phyloP scores from a whole-genome alignment of 2,329 filamentous ascomycete genomes.

The Alternaria gaisen region DNA sequence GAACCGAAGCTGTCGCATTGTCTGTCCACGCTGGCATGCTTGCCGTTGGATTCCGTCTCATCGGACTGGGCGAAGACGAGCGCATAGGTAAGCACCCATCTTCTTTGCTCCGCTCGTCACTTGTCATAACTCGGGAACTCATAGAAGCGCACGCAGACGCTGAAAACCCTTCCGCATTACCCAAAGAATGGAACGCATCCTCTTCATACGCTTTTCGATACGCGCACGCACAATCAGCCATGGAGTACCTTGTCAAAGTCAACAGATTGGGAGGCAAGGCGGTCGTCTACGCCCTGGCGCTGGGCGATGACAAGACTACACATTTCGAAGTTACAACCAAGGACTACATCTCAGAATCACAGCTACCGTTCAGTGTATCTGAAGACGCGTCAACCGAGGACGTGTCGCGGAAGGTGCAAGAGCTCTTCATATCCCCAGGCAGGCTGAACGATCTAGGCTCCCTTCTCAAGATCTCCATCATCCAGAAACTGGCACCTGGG shows the following conservation, averaged over 20 bases:
- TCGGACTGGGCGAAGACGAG: conserved; percentile 86
- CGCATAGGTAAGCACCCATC: conserved; percentile 65
- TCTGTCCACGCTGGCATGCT: conserved; percentile 85
- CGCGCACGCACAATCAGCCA: conserved; percentile 82
- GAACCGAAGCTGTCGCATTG: conserved; percentile 84
- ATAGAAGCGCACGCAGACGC: conserved; percentile 66
- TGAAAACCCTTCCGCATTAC: conserved; percentile 69
- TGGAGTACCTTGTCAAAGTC: conserved; percentile 83
- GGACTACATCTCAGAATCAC: conserved; percentile 76
- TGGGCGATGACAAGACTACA: conserved; percentile 82
- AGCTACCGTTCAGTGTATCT: conserved; percentile 61
- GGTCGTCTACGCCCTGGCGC: conserved; percentile 80
- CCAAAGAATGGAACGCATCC: conserved; percentile 80
- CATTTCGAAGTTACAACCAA: conserved; percentile 77
- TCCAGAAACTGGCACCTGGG: conserved; percentile 83
- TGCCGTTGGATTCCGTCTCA: conserved; percentile 79
- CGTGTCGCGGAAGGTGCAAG: conserved; percentile 55
- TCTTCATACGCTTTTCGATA: conserved; percentile 84
- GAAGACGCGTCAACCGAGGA: conserved; percentile 59
- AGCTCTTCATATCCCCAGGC: conserved; percentile 77
- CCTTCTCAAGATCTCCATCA: conserved; percentile 78
- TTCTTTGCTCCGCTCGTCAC: conserved; percentile 12
- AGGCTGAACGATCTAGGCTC: conserved; percentile 73
- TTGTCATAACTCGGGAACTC: conserved; percentile 32
- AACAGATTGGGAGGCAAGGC: conserved; percentile 83